Evolutionary conservation across 495 filamentous ascomycete species (phyloP).

Genomic region (Lichina pygmaea): DNA sequence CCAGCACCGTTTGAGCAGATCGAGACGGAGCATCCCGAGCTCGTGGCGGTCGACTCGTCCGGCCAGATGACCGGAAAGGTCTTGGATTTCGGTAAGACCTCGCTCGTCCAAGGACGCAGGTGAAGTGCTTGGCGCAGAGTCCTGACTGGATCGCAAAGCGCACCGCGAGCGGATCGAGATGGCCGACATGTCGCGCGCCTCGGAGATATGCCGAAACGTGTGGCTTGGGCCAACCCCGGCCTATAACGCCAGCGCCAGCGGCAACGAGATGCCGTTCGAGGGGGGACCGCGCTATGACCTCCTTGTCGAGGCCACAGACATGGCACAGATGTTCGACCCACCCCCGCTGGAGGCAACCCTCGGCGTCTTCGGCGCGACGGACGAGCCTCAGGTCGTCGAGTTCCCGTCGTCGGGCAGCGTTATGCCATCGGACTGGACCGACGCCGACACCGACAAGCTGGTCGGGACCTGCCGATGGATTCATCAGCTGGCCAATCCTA

Average conservation of each 20-base stretch:
- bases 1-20: slow-evolving; percentile 42
- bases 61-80: slow-evolving; percentile 50
- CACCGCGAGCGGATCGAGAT: slow-evolving; percentile 79
- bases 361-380: slow-evolving; percentile 22
- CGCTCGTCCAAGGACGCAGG: neutral
- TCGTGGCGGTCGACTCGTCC: slow-evolving; percentile 48
- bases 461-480: slow-evolving; percentile 76
- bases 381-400: slow-evolving; percentile 31
- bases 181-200: slow-evolving; percentile 71
- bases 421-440: slow-evolving; percentile 51
- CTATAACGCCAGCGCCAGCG: slow-evolving; percentile 7
- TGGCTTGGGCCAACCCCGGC: slow-evolving; percentile 82
- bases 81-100: slow-evolving; percentile 55
- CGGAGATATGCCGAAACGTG: slow-evolving; percentile 68
- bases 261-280: neutral
- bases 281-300: slow-evolving; percentile 28
- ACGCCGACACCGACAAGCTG: slow-evolving; percentile 55
- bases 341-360: slow-evolving; percentile 28
- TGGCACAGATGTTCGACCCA: slow-evolving; percentile 36
- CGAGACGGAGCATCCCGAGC: slow-evolving; percentile 36
- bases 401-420: slow-evolving; percentile 88
- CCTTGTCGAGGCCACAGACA: slow-evolving; percentile 64
- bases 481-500: slow-evolving; percentile 41
- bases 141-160: slow-evolving; percentile 14
- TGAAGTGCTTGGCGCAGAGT: neutral